Conservation (phyloP, 129 eudicot genomes). For the Lonicera japonica region DNA sequence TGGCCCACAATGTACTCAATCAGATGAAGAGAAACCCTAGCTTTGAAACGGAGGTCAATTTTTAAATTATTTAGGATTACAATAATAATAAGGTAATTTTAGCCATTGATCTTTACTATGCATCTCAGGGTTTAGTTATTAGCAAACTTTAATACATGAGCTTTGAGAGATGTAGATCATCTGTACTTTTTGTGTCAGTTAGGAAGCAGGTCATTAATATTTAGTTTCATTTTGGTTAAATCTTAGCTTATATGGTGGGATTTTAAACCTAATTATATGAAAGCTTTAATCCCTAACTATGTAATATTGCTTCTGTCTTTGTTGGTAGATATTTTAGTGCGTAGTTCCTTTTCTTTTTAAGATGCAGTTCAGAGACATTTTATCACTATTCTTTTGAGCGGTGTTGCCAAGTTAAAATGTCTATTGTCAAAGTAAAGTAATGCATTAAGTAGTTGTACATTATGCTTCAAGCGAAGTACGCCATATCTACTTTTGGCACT, state of each 20-base stretch:
- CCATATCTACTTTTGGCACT: too few species aligned
- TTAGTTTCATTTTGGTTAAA: not conserved
- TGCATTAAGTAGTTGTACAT: too few species aligned
- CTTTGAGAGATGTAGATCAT: slow-evolving; percentile 11
- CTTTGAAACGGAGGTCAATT: slow-evolving; percentile 6
- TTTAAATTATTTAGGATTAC: slow-evolving; percentile 9
- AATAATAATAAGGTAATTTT: slow-evolving; percentile 14
- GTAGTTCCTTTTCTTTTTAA: too few species aligned
- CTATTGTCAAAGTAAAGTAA: too few species aligned
- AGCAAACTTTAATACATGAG: slow-evolving; percentile 7
- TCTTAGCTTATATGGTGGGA: not conserved
- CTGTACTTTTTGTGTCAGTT: not conserved
- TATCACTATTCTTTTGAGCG: too few species aligned
- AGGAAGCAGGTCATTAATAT: not conserved
- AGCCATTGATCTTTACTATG: slow-evolving; percentile 8
- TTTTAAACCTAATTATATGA: not conserved
- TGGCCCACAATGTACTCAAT: slow-evolving; percentile 34
- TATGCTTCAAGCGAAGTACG: too few species aligned
- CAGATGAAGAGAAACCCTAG: slow-evolving; percentile 53
- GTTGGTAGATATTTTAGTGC: too few species aligned
- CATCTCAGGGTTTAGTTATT: slow-evolving; percentile 3
- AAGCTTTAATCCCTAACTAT: not conserved
- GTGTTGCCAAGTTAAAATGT: too few species aligned
- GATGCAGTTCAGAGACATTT: too few species aligned
- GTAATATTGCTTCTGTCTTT: not conserved